Conservation (phyloP, 2,329 filamentous ascomycete species). For the Byssothecium circinans region DNA sequence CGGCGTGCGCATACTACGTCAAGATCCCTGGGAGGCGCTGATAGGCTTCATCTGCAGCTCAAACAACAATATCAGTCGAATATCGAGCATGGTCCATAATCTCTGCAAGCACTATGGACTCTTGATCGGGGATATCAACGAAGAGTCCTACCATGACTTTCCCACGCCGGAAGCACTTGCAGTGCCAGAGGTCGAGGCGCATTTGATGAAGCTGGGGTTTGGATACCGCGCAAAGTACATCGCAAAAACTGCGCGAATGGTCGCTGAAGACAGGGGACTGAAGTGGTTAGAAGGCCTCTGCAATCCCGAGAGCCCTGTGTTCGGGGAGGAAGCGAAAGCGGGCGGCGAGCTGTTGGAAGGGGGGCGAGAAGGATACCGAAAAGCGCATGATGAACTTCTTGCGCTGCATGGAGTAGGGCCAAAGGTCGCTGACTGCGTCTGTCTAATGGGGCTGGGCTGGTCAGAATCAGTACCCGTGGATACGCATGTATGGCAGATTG, state of each 20-base stretch:
- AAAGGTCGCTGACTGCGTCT: conserved; percentile 96
- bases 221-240: conserved; percentile 95
- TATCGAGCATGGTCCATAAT: conserved; percentile 96
- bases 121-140: conserved; percentile 69
- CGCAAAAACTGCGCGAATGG: conserved; percentile 76
- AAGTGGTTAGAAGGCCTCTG: conserved; percentile 77
- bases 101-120: conserved; percentile 84
- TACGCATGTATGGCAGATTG: conserved; percentile 98
- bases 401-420: conserved; percentile 85
- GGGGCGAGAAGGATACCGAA: conserved; percentile 68
- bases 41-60: conserved; percentile 97
- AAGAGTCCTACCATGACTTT: conserved; percentile 82
- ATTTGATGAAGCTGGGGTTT: conserved; percentile 82
- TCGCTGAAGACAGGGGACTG: conserved; percentile 65
- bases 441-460: conserved; percentile 95
- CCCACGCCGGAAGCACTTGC: conserved; percentile 75
- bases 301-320: conserved; percentile 72
- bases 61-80: conserved; percentile 96
- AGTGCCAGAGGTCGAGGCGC: conserved; percentile 72
- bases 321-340: conserved; percentile 49
- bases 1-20: conserved; percentile 87
- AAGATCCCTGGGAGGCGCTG: conserved; percentile 94
- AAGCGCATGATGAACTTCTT: conserved; percentile 79
- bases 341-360: conserved; percentile 55
- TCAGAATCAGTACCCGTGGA: conserved; percentile 93